A percentile compares a stretch with the other conserved stretches of the same genome.
Conservation (phyloP, 495 filamentous ascomycete genomes). For the Aspergillus wentii region DNA sequence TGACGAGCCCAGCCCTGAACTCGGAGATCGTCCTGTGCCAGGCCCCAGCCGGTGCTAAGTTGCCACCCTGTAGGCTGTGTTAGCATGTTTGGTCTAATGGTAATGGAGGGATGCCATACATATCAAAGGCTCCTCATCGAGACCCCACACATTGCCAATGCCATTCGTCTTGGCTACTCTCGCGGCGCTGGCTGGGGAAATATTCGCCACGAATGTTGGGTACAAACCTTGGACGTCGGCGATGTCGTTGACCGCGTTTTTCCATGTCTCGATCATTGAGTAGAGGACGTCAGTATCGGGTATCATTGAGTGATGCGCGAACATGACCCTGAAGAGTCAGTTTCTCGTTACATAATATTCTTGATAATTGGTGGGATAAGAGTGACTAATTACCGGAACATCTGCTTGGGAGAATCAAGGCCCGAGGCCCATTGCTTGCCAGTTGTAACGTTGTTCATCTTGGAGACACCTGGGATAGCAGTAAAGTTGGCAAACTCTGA, state of each 20-base stretch:
- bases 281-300: conserved; percentile 14
- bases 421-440: conserved; percentile 10
- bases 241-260: conserved; percentile 15
- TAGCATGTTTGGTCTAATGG: too few relatives aligned
- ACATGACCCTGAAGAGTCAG: conserved; percentile 23
- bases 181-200: conserved; percentile 9
- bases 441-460: conserved; percentile 21
- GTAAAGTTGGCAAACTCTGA: conserved; percentile 25
- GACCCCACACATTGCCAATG: conserved; percentile 39
- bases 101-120: too few relatives aligned
- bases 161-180: conserved; percentile 16
- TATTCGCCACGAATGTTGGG: conserved; percentile 24
- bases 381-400: conserved; percentile 22
- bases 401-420: conserved; percentile 25
- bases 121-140: conserved; percentile 15
- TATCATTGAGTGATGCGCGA: conserved; percentile 19
- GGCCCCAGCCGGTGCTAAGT: conserved; percentile 23
- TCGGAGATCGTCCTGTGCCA: conserved; percentile 23
- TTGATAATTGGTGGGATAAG: too few relatives aligned
- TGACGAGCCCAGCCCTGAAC: conserved; percentile 24
- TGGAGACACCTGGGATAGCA: conserved; percentile 8
- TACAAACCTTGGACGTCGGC: conserved; percentile 23
- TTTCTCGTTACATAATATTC: too few relatives aligned
- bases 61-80: conserved; percentile 29
- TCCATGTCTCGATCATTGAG: conserved; percentile 22